Percentiles rank a stretch among this genome's conserved stretches.
Evolutionary conservation across 495 filamentous ascomycete genomes (phyloP).

Genomic region (Penicillium soppii): DNA sequence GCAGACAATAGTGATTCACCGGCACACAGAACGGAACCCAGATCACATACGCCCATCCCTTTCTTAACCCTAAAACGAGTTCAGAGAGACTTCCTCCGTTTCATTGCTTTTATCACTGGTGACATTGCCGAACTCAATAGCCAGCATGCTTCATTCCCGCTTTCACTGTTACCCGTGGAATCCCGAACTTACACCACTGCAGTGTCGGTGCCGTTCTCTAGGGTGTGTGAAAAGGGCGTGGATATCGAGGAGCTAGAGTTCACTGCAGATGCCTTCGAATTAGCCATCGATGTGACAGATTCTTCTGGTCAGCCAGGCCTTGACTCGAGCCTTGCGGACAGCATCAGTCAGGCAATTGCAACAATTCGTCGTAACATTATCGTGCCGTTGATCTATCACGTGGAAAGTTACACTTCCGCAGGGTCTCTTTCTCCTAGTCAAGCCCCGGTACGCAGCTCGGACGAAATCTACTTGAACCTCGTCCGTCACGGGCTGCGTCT

Average conservation of each 20-base stretch:
- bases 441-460: constrained; percentile 19
- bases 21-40: constrained; percentile 37
- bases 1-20: constrained; percentile 32
- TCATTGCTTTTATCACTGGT: constrained; percentile 63
- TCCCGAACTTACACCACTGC: constrained; percentile 61
- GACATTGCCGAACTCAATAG: constrained; percentile 50
- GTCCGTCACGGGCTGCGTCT: constrained; percentile 68
- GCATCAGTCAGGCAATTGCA: constrained; percentile 56
- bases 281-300: constrained; percentile 55
- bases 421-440: constrained; percentile 21
- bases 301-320: constrained; percentile 28
- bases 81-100: constrained; percentile 68
- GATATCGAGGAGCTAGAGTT: constrained; percentile 67
- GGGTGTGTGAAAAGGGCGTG: constrained; percentile 51
- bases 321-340: constrained; percentile 38
- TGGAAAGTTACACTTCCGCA: constrained; percentile 33
- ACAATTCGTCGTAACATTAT: constrained; percentile 63
- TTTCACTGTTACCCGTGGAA: constrained; percentile 64
- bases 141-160: constrained; percentile 66
- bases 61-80: constrained; percentile 66
- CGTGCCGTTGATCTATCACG: constrained; percentile 52
- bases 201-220: constrained; percentile 59
- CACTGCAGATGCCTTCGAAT: constrained; percentile 64
- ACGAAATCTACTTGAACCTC: constrained; percentile 57
- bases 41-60: constrained; percentile 40